A percentile compares a stretch with the other conserved stretches of the same genome.
phyloP scores from a whole-genome alignment of 2,329 filamentous ascomycete genomes.

The Ophiocordyceps camponoti-saundersi region DNA sequence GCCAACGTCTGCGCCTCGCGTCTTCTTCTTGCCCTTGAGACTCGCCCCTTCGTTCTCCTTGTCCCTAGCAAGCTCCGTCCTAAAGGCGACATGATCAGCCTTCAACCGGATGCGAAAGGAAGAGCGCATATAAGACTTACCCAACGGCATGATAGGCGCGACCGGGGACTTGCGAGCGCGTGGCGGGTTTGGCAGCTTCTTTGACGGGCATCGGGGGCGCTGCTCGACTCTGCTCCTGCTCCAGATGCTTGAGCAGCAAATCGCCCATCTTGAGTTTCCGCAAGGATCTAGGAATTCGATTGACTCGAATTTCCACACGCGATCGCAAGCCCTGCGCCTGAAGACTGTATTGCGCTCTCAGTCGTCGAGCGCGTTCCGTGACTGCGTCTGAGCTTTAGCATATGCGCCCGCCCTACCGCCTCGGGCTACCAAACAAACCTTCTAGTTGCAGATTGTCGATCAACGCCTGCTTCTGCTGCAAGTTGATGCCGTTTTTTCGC shows the following conservation, averaged over 20 bases:
- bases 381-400: conserved; percentile 31
- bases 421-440: conserved; percentile 32
- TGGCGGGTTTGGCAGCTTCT: conserved; percentile 21
- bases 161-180: conserved; percentile 6
- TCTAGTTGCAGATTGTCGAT: conserved; percentile 84
- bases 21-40: conserved; percentile 52
- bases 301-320: conserved; percentile 82
- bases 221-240: conserved; percentile 24
- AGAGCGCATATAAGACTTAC: conserved; percentile 17
- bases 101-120: conserved; percentile 1
- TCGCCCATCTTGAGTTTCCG: conserved; percentile 73
- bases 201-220: conserved; percentile 33
- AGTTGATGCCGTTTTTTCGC: conserved; percentile 41
- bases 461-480: conserved; percentile 66
- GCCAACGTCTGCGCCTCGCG: conserved; percentile 23
- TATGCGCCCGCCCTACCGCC: not conserved
- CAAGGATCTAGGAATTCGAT: conserved; percentile 68
- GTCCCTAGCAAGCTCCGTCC: conserved; percentile 48
- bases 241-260: conserved; percentile 38
- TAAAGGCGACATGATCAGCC: conserved; percentile 16
- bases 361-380: conserved; percentile 69
- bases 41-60: conserved; percentile 57
- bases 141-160: conserved; percentile 30
- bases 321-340: conserved; percentile 74
- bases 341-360: conserved; percentile 75